Evolutionary conservation across 140 eudicot genomes (phyloP).

Genomic region (Stevia rebaudiana): DNA sequence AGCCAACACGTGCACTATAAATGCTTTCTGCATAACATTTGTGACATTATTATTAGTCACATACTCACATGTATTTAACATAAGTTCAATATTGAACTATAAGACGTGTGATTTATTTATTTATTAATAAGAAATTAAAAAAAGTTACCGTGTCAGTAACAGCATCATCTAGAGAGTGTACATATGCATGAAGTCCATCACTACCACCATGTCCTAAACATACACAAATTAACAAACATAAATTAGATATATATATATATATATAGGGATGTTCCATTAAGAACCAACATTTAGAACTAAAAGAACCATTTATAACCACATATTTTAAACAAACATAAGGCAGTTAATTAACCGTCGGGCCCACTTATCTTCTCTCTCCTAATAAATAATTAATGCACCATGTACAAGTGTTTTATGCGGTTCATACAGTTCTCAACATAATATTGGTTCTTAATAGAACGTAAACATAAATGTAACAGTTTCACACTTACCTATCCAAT

Average conservation of each 20-base stretch:
- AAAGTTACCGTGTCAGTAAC: slow-evolving; percentile 58
- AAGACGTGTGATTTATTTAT: background rate
- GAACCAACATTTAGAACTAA: too few relatives aligned
- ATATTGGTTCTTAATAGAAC: too few relatives aligned
- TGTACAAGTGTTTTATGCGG: too few relatives aligned
- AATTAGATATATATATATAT: background rate
- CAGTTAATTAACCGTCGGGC: too few relatives aligned
- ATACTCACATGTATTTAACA: background rate
- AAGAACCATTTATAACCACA: too few relatives aligned
- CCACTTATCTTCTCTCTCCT: too few relatives aligned
- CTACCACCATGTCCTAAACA: slow-evolving; percentile 89
- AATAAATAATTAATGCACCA: too few relatives aligned
- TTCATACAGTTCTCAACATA: too few relatives aligned
- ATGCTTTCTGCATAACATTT: slow-evolving; percentile 46
- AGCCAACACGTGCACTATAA: slow-evolving; percentile 50
- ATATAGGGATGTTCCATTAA: too few relatives aligned
- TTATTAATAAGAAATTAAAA: too few relatives aligned
- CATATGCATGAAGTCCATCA: slow-evolving; percentile 90
- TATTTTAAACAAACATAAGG: too few relatives aligned
- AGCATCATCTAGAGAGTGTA: slow-evolving; percentile 75
- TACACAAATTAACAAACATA: background rate
- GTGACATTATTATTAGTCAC: background rate
- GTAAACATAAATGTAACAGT: background rate
- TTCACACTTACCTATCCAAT: slow-evolving; percentile 77
- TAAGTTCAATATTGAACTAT: background rate